A percentile compares a stretch with the other conserved stretches of the same genome.
phyloP scores from a whole-genome alignment of 2,329 filamentous ascomycete genomes.

The Aspergillus brasiliensis region DNA sequence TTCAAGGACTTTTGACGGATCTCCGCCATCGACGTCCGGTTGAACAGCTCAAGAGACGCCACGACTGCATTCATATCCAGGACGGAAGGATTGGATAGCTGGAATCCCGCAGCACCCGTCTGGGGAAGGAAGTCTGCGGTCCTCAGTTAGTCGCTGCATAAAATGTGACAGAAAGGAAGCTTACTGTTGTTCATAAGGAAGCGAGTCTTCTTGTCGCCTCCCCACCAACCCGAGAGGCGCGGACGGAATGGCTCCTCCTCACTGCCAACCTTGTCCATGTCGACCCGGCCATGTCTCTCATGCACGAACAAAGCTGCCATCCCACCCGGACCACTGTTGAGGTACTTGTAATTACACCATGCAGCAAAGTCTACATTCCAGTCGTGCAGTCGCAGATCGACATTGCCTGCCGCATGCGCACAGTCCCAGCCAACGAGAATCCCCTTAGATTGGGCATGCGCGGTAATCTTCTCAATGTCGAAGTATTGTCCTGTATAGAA shows the following conservation, averaged over 20 bases:
- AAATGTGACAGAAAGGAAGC: not conserved
- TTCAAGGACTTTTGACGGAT: constrained; percentile 71
- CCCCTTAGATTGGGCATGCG: constrained; percentile 69
- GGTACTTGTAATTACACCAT: constrained; percentile 95
- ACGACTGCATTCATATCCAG: constrained; percentile 75
- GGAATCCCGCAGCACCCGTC: constrained; percentile 76
- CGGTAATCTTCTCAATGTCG: constrained; percentile 78
- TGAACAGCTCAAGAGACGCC: constrained; percentile 73
- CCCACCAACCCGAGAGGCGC: constrained; percentile 84
- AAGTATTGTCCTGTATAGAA: constrained; percentile 91
- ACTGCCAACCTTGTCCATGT: constrained; percentile 36
- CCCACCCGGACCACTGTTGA: constrained; percentile 80
- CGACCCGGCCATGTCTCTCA: constrained; percentile 62
- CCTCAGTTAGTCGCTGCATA: not conserved
- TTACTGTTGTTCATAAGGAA: constrained; percentile 78
- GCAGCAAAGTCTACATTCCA: constrained; percentile 91
- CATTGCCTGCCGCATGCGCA: constrained; percentile 83
- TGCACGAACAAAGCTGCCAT: constrained; percentile 84
- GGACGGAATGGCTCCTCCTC: constrained; percentile 59
- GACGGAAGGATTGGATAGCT: constrained; percentile 81
- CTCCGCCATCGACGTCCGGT: constrained; percentile 67
- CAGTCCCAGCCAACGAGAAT: constrained; percentile 85
- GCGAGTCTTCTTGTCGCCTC: constrained; percentile 71
- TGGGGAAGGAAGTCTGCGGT: constrained; percentile 68
- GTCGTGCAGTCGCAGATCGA: constrained; percentile 75